These are phyloP conservation scores for Acmispon strigosus DNA, from an alignment of 306 rosid species.

Conservation along the genomic window DNA sequence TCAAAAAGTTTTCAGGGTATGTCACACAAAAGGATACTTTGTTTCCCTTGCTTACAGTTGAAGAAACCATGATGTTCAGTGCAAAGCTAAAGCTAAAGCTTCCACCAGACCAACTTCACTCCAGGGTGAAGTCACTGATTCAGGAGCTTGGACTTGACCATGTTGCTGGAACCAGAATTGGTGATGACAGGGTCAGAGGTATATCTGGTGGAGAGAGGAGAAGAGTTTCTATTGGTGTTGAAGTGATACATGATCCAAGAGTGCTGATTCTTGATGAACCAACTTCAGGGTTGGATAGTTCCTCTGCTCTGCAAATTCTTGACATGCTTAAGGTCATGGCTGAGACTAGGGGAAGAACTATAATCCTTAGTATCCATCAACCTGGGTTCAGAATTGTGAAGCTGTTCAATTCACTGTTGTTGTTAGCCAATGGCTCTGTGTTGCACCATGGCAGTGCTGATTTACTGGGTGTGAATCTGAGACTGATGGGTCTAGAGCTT, in stretches of 20 bases:
- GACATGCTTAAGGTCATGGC: conserved; percentile 88
- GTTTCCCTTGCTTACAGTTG: conserved; percentile 78
- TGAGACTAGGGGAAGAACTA: conserved; percentile 56
- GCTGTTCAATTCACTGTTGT: conserved; percentile 56
- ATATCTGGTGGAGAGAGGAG: conserved; percentile 92
- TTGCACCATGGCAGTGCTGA: conserved; percentile 78
- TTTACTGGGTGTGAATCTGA: conserved; percentile 53
- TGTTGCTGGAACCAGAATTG: conserved; percentile 62
- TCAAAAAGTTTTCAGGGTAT: conserved; percentile 78
- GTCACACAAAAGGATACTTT: conserved; percentile 82
- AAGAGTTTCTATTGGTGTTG: conserved; percentile 89
- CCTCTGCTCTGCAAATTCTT: conserved; percentile 77
- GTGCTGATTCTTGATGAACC: conserved; percentile 89
- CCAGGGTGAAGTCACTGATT: conserved; percentile 62
- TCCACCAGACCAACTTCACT: conserved; percentile 34
- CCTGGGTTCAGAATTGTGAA: conserved; percentile 91
- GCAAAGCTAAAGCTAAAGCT: conserved; percentile 56
- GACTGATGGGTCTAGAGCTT: conserved; percentile 66
- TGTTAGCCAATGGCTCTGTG: conserved; percentile 67
- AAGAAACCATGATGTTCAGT: conserved; percentile 84
- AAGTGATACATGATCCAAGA: conserved; percentile 83
- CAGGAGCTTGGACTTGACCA: conserved; percentile 70
- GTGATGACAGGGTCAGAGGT: conserved; percentile 75
- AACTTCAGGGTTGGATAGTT: conserved; percentile 94
- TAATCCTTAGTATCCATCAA: conserved; percentile 82